These are phyloP conservation scores for Arachis monticola DNA, from an alignment of 331 rosid genomes.

Conservation along the genomic window DNA sequence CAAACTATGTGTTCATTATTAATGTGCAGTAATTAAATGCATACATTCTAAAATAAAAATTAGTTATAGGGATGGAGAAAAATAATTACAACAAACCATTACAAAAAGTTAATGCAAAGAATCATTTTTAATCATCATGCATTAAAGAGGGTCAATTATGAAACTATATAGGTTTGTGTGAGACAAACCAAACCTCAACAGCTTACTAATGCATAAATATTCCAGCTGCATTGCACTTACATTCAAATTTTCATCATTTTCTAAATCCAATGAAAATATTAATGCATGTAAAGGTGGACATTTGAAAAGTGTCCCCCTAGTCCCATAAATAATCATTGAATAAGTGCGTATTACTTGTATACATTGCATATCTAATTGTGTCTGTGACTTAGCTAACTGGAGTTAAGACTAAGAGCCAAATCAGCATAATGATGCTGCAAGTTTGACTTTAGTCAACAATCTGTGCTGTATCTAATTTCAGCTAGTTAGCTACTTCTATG, in stretches of 20 bases:
- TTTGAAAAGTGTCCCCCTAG: neutral
- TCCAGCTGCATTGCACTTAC: too few species aligned
- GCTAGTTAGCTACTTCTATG: conserved; percentile 15
- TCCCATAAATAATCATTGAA: neutral
- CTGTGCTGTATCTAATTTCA: neutral
- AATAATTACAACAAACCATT: too few species aligned
- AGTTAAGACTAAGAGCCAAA: conserved; percentile 1
- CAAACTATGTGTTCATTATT: neutral
- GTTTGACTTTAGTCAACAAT: neutral
- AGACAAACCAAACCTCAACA: too few species aligned
- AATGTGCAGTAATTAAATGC: too few species aligned
- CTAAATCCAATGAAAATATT: neutral
- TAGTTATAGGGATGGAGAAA: too few species aligned
- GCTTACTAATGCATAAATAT: too few species aligned
- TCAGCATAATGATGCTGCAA: conserved; percentile 19
- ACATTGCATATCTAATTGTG: neutral
- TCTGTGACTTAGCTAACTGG: neutral
- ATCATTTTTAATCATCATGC: too few species aligned
- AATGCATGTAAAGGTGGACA: conserved; percentile 5
- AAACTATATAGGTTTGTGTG: too few species aligned
- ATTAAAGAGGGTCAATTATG: too few species aligned
- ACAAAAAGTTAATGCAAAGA: too few species aligned
- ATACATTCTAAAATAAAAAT: too few species aligned
- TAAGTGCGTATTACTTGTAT: neutral
- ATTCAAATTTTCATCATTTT: too few species aligned